Evolutionary conservation across 257 asterid species (phyloP).

Genomic region (Mentha longifolia): DNA sequence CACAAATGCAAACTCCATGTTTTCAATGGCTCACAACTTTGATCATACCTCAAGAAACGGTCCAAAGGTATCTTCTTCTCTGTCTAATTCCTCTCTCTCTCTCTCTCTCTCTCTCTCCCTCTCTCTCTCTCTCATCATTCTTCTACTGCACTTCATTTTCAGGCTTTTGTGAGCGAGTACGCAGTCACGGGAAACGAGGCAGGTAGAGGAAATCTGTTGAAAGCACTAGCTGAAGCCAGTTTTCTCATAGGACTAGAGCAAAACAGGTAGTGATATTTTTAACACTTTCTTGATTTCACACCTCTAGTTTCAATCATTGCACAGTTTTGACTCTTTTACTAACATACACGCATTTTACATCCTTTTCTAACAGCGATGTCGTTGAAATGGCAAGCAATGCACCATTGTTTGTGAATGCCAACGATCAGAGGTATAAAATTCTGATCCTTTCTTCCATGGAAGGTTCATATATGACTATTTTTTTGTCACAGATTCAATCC

Average conservation of each 20-base stretch:
- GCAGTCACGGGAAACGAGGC: slow-evolving; percentile 82
- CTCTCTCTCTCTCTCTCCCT: neutral
- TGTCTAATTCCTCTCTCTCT: no score
- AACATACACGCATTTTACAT: no score
- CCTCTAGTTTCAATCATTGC: neutral
- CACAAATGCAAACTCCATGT: slow-evolving; percentile 63
- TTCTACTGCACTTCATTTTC: slow-evolving; percentile 14
- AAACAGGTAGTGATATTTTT: slow-evolving; percentile 56
- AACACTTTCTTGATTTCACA: neutral
- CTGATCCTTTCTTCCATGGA: neutral
- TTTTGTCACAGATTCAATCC: slow-evolving; percentile 66
- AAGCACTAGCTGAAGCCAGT: slow-evolving; percentile 87
- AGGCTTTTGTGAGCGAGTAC: slow-evolving; percentile 96
- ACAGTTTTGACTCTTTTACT: no score
- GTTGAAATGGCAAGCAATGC: slow-evolving; percentile 95
- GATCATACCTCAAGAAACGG: slow-evolving; percentile 66
- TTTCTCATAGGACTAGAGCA: slow-evolving; percentile 83
- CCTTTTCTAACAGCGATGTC: slow-evolving; percentile 58
- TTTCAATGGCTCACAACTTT: slow-evolving; percentile 64
- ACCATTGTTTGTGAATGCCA: slow-evolving; percentile 78
- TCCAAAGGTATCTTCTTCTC: slow-evolving; percentile 62
- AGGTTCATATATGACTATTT: neutral
- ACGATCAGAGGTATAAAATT: slow-evolving; percentile 60
- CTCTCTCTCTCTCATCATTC: neutral
- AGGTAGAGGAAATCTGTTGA: slow-evolving; percentile 79